phyloP scores from a whole-genome alignment of 1,139 yeast genomes.

The Hansenula sp. region DNA sequence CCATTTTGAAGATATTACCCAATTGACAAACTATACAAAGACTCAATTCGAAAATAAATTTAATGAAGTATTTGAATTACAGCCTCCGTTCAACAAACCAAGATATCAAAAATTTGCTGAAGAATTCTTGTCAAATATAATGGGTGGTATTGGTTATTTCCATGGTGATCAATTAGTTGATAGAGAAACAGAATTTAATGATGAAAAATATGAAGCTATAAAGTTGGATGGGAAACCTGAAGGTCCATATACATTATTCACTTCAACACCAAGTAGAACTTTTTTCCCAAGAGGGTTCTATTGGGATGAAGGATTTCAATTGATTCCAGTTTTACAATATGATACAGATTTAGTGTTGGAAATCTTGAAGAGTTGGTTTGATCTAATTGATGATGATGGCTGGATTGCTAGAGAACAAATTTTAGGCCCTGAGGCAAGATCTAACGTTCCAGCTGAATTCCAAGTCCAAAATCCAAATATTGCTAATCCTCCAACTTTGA shows the following conservation, averaged over 20 bases:
- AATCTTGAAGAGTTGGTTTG: slow-evolving; percentile 83
- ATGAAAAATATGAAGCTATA: slow-evolving; percentile 54
- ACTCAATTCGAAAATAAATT: slow-evolving; percentile 53
- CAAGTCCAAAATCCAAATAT: slow-evolving; percentile 83
- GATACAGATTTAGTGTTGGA: slow-evolving; percentile 84
- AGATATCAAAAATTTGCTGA: slow-evolving; percentile 60
- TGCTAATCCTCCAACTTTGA: slow-evolving; percentile 94
- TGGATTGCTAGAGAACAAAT: slow-evolving; percentile 98
- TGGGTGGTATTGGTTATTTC: slow-evolving; percentile 89
- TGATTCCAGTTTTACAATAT: slow-evolving; percentile 74
- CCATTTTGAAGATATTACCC: slow-evolving; percentile 35
- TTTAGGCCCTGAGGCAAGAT: slow-evolving; percentile 85
- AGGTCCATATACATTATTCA: slow-evolving; percentile 69
- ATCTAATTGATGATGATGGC: slow-evolving; percentile 85
- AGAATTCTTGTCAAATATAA: slow-evolving; percentile 72
- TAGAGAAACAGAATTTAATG: slow-evolving; percentile 62
- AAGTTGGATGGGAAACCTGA: slow-evolving; percentile 47
- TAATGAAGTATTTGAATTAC: slow-evolving; percentile 45
- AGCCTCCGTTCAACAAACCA: slow-evolving; percentile 47
- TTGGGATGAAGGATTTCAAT: slow-evolving; percentile 98
- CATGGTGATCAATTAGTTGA: slow-evolving; percentile 88
- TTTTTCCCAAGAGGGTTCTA: slow-evolving; percentile 95
- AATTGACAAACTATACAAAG: slow-evolving; percentile 34
- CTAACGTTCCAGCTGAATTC: slow-evolving; percentile 84
- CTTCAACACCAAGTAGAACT: slow-evolving; percentile 88